Evolutionary conservation across 768 basidiomycete species (phyloP), one percentile per base, ranked within the genome.

Genomic region (Leucocoprinus sp.): DNA sequence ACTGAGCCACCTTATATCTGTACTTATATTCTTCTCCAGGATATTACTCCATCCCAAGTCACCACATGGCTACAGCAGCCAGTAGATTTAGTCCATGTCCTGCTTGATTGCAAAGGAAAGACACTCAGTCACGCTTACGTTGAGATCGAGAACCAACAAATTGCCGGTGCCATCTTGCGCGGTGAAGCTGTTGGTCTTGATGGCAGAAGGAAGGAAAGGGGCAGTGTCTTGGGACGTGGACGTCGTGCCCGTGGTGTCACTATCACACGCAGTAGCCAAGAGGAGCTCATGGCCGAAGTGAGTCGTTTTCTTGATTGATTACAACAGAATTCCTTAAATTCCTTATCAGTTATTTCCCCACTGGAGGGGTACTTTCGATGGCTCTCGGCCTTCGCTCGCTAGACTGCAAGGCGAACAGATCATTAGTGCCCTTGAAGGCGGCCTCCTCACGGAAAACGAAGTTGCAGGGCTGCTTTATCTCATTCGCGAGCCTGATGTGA

Each of bases 41-140:
- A 92, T 58, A 89, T 92, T 48, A 91, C 89, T 0, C 89, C 89
- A 4, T 73, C 76, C 15, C 79, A 76, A 44, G 84, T 89, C 42
- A 62, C 60, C 8, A 62, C 66, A 5, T 92, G 84, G 84, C 62
- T 86, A 44, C 79, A 74, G 53, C 82, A 84, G 48, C 82, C 82
- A 14, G 62, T 80, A n/a, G 68, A 72, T 42, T 75, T 78, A 40
- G 83, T 82, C 6, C 84, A 90, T 54, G 84, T 90, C 31, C 73
- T 92, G 15, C 74, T 92, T 47, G 88, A 92, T 54, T 67, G 72
- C 28, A 81, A 84, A 53, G 88, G 88, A 31, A 91, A 91, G 64
- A 92, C 89, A 0, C 69, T 82, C 43, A 86, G 83, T 51, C 88
- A 92, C 60, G 88, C 89, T 1, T 91, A 81, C 52, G 82, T 84